Evolutionary conservation across 2,329 filamentous ascomycete species (phyloP).

Genomic region (Ophiostoma populinum): DNA sequence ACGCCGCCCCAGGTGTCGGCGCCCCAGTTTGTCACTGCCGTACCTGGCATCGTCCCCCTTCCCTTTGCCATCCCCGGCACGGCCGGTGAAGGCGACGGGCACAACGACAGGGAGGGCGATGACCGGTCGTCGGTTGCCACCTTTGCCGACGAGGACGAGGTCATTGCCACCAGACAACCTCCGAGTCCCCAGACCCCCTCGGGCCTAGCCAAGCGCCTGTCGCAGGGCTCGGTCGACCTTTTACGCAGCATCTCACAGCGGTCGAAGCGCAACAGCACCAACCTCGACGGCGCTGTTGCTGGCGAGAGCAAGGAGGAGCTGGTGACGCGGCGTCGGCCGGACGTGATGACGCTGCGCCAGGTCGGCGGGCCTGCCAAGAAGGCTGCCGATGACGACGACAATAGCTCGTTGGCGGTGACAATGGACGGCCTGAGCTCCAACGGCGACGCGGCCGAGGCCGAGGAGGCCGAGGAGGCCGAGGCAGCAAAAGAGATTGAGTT

Average conservation of each 20-base stretch:
- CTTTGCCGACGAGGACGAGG: conserved; percentile 43
- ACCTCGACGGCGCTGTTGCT: conserved; percentile 2
- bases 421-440: conserved; percentile 34
- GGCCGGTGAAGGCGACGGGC: neutral
- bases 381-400: conserved; percentile 19
- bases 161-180: conserved; percentile 13
- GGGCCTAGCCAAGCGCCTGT: conserved; percentile 28
- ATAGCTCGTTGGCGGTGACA: conserved; percentile 39
- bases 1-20: neutral
- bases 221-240: conserved; percentile 27
- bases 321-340: conserved; percentile 18
- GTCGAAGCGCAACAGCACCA: conserved; percentile 14
- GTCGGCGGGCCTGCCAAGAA: conserved; percentile 5
- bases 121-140: conserved; percentile 53
- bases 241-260: conserved; percentile 27
- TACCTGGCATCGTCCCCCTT: conserved; percentile 41
- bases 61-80: conserved; percentile 41
- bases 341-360: conserved; percentile 22
- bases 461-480: conserved; percentile 22
- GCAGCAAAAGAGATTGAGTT: conserved; percentile 11
- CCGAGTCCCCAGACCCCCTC: conserved; percentile 14
- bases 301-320: conserved; percentile 29
- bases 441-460: conserved; percentile 20
- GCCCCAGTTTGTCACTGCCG: neutral
- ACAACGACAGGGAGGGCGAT: conserved; percentile 27